Evolutionary conservation across 768 basidiomycete genomes (phyloP).

Genomic region (Boletus pseudo-olivaceus): DNA sequence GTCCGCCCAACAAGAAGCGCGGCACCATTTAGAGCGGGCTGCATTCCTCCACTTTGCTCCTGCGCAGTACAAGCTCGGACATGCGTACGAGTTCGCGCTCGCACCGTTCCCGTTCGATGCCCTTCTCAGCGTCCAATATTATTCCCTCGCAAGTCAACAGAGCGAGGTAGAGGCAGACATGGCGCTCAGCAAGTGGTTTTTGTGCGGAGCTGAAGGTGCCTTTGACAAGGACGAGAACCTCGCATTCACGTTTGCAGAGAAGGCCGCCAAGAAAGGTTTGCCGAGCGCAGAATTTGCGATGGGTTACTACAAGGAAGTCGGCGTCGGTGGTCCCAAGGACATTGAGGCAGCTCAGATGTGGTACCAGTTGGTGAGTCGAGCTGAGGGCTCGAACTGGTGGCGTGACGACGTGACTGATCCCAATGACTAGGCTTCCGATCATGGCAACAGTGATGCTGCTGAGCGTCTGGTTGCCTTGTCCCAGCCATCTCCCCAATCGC

Average conservation of each 20-base stretch:
- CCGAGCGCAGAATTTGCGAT: conserved; percentile 90
- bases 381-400: neutral
- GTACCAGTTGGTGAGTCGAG: conserved; percentile 60
- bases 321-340: conserved; percentile 72
- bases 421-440: conserved; percentile 58
- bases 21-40: conserved; percentile 75
- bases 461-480: conserved; percentile 70
- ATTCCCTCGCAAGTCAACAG: conserved; percentile 75
- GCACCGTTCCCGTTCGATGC: conserved; percentile 86
- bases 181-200: conserved; percentile 96
- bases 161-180: conserved; percentile 94
- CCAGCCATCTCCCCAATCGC: conserved; percentile 53
- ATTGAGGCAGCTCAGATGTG: conserved; percentile 65
- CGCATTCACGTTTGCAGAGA: conserved; percentile 87
- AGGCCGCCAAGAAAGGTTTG: conserved; percentile 71
- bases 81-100: conserved; percentile 87
- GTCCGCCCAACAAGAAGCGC: conserved; percentile 55
- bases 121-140: conserved; percentile 86
- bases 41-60: conserved; percentile 84
- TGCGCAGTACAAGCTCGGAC: conserved; percentile 90
- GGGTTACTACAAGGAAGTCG: conserved; percentile 94
- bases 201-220: conserved; percentile 73
- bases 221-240: conserved; percentile 88
- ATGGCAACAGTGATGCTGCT: conserved; percentile 78
- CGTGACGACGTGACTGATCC: neutral